Percentiles rank a stretch among this genome's conserved stretches.
Conservation (phyloP, 768 basidiomycete species). For the Russula sp. region DNA sequence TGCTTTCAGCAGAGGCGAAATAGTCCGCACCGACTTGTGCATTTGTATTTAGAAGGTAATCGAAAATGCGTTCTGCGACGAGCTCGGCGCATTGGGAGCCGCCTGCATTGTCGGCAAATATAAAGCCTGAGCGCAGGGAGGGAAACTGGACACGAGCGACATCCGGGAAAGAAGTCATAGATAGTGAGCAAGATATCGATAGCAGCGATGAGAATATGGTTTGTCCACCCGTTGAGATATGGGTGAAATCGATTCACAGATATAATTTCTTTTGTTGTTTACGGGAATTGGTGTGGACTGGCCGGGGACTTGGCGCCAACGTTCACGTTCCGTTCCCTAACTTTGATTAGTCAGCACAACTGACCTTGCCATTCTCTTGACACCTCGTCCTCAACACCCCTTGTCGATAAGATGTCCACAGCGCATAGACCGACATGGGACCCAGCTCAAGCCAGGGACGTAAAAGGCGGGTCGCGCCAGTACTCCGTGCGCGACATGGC, state of each 20-base stretch:
- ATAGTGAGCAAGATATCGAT: neutral
- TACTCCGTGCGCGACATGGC: slow-evolving; percentile 94
- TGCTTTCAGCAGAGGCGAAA: slow-evolving; percentile 48
- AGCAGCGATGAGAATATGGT: neutral
- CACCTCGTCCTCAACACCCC: neutral
- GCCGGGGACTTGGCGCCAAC: neutral
- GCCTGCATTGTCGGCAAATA: slow-evolving; percentile 74
- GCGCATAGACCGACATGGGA: slow-evolving; percentile 97
- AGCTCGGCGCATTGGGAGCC: slow-evolving; percentile 57
- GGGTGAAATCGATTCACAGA: no score
- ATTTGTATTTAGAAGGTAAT: slow-evolving; percentile 68
- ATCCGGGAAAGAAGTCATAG: slow-evolving; percentile 30
- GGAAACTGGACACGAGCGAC: slow-evolving; percentile 59
- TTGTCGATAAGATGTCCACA: slow-evolving; percentile 48
- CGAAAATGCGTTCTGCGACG: slow-evolving; percentile 53
- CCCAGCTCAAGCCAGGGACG: slow-evolving; percentile 89
- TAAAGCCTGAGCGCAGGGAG: slow-evolving; percentile 48
- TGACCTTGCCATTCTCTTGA: neutral
- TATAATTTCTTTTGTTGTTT: no score
- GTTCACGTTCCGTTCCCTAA: neutral
- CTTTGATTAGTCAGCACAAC: slow-evolving; percentile 8
- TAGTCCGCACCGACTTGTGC: slow-evolving; percentile 72
- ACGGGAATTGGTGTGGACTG: neutral
- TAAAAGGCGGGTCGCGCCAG: slow-evolving; percentile 87
- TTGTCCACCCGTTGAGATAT: no score